Base-by-base conservation (phyloP, 176 grass and related monocot genomes). In the Bromus sterilis region DNA sequence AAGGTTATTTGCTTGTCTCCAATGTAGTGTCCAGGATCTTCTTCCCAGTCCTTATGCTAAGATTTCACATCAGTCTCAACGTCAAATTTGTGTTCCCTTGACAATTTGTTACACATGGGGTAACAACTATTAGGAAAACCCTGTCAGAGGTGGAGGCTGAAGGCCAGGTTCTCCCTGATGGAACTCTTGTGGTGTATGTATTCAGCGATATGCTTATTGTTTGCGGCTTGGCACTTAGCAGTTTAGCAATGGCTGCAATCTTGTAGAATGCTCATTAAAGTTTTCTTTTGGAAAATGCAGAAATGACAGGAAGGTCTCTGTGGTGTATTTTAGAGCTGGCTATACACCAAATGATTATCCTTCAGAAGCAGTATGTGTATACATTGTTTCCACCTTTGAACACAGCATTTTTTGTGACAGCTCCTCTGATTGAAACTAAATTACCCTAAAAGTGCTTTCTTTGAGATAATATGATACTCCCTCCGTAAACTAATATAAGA, bases 261-360 rank as follows among this genome's bases (percentile, higher is more conserved):
- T 70, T 81, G 32, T 25, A 34, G 9, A 63, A 62, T 89, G 11
- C 16, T 81, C 20, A 77, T 78, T 81, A 44, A 35, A 24, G 26
- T 80, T 78, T 72, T 82, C n/a, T n/a, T 32, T 55, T 37, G 10
- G 43, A 82, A 78, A 76, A 89, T 93, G 78, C 88, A 98, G 95
- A 82, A 82, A 86, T 39, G 88, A 82, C 68, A 80, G 80, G 29
- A 86, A 83, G 51, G 81, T 95, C 60, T 57, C 95, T 72, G 92
- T 98, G 42, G 88, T 98, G 31, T 98, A 98, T 30, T 98, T 93
- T 62, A 91, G 92, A 91, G 95, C 95, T 79, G 95, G 95, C 49
- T 98, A 98, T 80, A 86, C 92, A 89, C 95, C 95, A 78, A 93
- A 91, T 79, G 95, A 98, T 80, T 98, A 98, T 84, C 92, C 95